Conservation (phyloP, 2,329 filamentous ascomycete genomes). For the Helminthosporium solani region DNA sequence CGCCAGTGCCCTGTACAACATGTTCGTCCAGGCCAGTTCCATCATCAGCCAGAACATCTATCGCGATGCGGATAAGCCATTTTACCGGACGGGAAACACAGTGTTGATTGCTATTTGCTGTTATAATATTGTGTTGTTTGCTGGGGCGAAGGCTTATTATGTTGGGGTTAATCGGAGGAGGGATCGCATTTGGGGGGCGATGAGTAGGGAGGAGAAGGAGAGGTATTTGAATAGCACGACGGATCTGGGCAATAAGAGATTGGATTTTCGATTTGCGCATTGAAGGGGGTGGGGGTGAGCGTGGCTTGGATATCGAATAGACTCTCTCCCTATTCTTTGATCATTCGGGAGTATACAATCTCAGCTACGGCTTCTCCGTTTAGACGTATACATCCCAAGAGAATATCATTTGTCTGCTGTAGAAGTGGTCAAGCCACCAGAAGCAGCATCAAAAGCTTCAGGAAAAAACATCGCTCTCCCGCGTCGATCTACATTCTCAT, state of each 20-base stretch:
- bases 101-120: slow-evolving; percentile 54
- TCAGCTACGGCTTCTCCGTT: no score
- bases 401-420: no score
- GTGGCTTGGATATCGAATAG: no score
- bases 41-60: slow-evolving; percentile 52
- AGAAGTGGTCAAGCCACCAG: no score
- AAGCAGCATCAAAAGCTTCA: no score
- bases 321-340: no score
- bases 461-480: no score
- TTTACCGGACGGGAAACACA: slow-evolving; percentile 57
- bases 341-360: no score
- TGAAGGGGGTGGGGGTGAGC: slow-evolving; percentile 3
- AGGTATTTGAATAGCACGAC: slow-evolving; percentile 38
- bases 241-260: slow-evolving; percentile 41
- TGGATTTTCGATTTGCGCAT: slow-evolving; percentile 39
- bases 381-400: no score
- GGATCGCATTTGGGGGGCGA: slow-evolving; percentile 31
- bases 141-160: slow-evolving; percentile 57
- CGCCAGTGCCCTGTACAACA: slow-evolving; percentile 47
- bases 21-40: slow-evolving; percentile 35
- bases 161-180: slow-evolving; percentile 50
- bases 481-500: no score
- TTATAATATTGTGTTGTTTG: slow-evolving; percentile 53
- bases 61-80: slow-evolving; percentile 51
- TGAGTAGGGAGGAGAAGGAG: slow-evolving; percentile 39